Evolutionary conservation across 345 rosid species (phyloP).

Genomic region (Zanthoxylum bungeanum): DNA sequence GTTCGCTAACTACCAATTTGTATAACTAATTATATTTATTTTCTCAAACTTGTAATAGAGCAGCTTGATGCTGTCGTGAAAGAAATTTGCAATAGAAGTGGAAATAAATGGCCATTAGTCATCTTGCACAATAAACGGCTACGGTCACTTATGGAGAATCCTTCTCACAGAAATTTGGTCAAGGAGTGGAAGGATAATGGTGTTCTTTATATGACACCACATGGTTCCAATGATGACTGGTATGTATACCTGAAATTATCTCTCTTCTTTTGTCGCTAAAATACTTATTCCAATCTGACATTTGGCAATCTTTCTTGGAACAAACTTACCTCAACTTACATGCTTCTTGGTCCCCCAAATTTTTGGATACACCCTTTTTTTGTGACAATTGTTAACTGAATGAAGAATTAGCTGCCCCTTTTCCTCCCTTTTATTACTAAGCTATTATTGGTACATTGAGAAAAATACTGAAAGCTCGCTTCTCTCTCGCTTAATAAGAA

Average conservation of each 20-base stretch:
- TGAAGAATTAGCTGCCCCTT: background rate
- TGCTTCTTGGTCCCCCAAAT: background rate
- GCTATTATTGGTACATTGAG: background rate
- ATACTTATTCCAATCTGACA: background rate
- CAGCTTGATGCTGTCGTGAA: conserved; percentile 87
- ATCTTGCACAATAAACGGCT: conserved; percentile 74
- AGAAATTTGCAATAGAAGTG: conserved; percentile 44
- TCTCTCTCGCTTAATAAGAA: background rate
- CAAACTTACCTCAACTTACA: background rate
- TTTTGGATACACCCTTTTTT: background rate
- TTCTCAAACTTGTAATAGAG: conserved; percentile 41
- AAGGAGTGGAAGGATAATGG: conserved; percentile 68
- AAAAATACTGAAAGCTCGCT: background rate
- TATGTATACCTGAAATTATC: conserved; percentile 14
- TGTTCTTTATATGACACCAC: conserved; percentile 68
- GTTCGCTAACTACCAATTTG: background rate
- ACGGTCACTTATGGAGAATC: conserved; percentile 51
- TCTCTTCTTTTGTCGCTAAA: background rate
- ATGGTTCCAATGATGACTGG: conserved; percentile 97
- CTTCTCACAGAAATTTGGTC: conserved; percentile 45
- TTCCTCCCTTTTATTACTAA: background rate
- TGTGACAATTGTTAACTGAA: no score
- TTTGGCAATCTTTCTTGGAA: background rate
- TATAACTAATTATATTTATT: conserved; percentile 14
- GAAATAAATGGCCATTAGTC: conserved; percentile 72